phyloP scores from a whole-genome alignment of 1,139 yeast species.

The Waltiozyma sp. region DNA sequence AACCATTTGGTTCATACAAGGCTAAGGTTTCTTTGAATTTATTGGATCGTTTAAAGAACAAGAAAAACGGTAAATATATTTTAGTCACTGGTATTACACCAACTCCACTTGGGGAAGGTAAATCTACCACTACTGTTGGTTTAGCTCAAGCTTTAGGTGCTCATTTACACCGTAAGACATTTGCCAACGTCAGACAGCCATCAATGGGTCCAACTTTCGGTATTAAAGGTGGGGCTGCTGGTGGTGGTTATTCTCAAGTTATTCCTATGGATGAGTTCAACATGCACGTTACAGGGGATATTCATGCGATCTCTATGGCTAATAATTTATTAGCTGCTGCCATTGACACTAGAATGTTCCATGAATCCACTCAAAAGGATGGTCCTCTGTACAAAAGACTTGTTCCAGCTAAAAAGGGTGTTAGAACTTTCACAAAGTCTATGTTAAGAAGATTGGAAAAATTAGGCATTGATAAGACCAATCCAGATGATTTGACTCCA shows the following conservation, averaged over 20 bases:
- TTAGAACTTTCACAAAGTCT: constrained; percentile 51
- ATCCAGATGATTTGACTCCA: constrained; percentile 58
- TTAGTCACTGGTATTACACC: constrained; percentile 78
- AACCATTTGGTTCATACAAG: constrained; percentile 63
- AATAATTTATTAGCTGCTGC: constrained; percentile 76
- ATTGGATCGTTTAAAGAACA: constrained; percentile 45
- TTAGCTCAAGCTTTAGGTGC: constrained; percentile 74
- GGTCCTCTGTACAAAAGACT: constrained; percentile 56
- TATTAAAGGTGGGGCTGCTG: constrained; percentile 85
- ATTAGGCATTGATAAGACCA: constrained; percentile 52
- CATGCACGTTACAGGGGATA: constrained; percentile 78
- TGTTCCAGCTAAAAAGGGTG: constrained; percentile 61
- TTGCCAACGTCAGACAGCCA: constrained; percentile 78
- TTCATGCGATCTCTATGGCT: constrained; percentile 74
- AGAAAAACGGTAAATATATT: constrained; percentile 57
- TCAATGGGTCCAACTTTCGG: constrained; percentile 87
- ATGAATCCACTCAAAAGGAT: constrained; percentile 59
- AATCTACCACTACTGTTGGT: constrained; percentile 72
- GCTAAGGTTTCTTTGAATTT: constrained; percentile 61
- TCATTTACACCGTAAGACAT: constrained; percentile 53
- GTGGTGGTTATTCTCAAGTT: constrained; percentile 79
- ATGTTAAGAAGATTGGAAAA: constrained; percentile 55
- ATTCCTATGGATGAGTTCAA: constrained; percentile 86
- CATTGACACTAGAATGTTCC: constrained; percentile 76
- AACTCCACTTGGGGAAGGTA: constrained; percentile 77